Conservation (phyloP, 1,284 basidiomycete species). For the Mycena citricolor region DNA sequence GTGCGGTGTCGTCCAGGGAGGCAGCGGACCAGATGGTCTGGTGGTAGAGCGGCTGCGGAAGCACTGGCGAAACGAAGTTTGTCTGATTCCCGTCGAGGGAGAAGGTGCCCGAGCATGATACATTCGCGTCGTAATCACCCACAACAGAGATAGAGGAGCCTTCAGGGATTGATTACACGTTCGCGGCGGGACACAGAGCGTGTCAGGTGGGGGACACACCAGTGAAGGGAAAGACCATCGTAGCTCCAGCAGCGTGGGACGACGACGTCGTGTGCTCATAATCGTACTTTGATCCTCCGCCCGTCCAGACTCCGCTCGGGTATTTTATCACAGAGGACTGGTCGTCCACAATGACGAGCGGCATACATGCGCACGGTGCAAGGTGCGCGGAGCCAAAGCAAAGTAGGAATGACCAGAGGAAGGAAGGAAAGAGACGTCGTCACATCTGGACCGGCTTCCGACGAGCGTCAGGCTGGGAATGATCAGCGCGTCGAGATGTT, state of each 20-base stretch:
- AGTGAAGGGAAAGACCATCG: slow-evolving; percentile 26
- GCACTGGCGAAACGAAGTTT: slow-evolving; percentile 21
- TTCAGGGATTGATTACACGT: slow-evolving; percentile 8
- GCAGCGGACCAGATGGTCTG: slow-evolving; percentile 24
- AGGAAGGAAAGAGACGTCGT: too few species aligned
- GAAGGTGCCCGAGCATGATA: slow-evolving; percentile 24
- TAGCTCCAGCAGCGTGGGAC: slow-evolving; percentile 21
- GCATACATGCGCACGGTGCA: too few species aligned
- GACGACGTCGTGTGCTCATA: slow-evolving; percentile 26
- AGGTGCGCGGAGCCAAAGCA: too few species aligned
- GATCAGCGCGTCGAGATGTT: too few species aligned
- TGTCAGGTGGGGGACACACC: slow-evolving; percentile 20
- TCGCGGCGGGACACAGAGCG: not conserved
- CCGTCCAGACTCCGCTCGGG: slow-evolving; percentile 26
- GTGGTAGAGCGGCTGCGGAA: slow-evolving; percentile 19
- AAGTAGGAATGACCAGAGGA: too few species aligned
- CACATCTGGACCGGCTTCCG: too few species aligned
- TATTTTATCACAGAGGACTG: slow-evolving; percentile 25
- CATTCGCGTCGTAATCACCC: slow-evolving; percentile 24
- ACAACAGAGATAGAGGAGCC: slow-evolving; percentile 24
- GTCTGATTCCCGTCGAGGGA: slow-evolving; percentile 24
- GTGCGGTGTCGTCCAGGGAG: slow-evolving; percentile 23
- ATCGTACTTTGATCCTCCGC: slow-evolving; percentile 19
- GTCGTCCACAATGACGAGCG: slow-evolving; percentile 29
- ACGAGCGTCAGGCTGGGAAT: too few species aligned